Evolutionary conservation across 352 stramenopile genomes (phyloP).

Genomic region (Globisporangium spiculum): DNA sequence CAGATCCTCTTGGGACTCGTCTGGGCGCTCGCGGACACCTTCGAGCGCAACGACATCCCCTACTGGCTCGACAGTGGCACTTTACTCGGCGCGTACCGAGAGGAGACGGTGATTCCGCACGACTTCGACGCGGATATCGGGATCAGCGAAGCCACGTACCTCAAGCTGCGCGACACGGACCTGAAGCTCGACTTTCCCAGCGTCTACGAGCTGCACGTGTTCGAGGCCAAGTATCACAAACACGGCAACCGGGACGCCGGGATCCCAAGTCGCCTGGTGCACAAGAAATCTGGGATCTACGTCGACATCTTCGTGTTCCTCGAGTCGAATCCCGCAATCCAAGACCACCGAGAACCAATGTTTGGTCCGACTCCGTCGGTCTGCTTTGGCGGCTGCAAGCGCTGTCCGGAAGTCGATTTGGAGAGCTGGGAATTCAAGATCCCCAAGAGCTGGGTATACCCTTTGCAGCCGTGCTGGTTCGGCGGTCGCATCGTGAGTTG

Average conservation of each 20-base stretch:
- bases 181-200: slow-evolving; percentile 18
- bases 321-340: not conserved
- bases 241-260: slow-evolving; percentile 14
- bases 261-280: slow-evolving; percentile 26
- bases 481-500: slow-evolving; percentile 20
- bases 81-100: slow-evolving; percentile 24
- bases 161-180: slow-evolving; percentile 9
- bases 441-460: slow-evolving; percentile 28
- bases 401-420: slow-evolving; percentile 11
- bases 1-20: slow-evolving; percentile 24
- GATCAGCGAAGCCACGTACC: slow-evolving; percentile 12
- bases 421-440: slow-evolving; percentile 18
- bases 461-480: slow-evolving; percentile 24
- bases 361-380: not conserved
- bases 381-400: slow-evolving; percentile 14
- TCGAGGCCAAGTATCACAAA: slow-evolving; percentile 17
- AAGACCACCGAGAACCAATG: not conserved
- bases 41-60: slow-evolving; percentile 22
- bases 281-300: slow-evolving; percentile 24
- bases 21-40: slow-evolving; percentile 15
- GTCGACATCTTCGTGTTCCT: slow-evolving; percentile 32
- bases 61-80: slow-evolving; percentile 32
- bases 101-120: slow-evolving; percentile 25
- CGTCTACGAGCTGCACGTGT: slow-evolving; percentile 23
- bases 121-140: slow-evolving; percentile 29